phyloP scores from a whole-genome alignment of 805 yeast species.

The Saturnispora mendoncae region DNA sequence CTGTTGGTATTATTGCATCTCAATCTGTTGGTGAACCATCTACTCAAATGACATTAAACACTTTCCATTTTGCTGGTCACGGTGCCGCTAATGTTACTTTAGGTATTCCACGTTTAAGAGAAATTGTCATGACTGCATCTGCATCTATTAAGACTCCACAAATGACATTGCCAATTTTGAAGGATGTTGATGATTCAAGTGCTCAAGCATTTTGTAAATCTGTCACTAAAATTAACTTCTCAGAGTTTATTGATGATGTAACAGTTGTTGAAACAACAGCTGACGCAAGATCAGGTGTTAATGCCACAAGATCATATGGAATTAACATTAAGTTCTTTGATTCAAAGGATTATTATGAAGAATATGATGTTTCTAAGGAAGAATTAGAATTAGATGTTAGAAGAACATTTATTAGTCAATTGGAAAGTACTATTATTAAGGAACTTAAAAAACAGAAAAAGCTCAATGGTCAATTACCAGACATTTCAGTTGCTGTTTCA shows the following conservation, averaged over 20 bases:
- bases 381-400: slow-evolving; percentile 66
- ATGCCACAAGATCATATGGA: slow-evolving; percentile 58
- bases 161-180: slow-evolving; percentile 82
- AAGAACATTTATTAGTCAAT: slow-evolving; percentile 52
- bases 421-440: slow-evolving; percentile 67
- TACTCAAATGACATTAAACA: slow-evolving; percentile 94
- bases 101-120: slow-evolving; percentile 99
- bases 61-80: slow-evolving; percentile 99
- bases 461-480: slow-evolving; percentile 41
- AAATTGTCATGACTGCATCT: slow-evolving; percentile 98
- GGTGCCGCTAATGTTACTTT: slow-evolving; percentile 99
- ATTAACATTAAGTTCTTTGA: slow-evolving; percentile 71
- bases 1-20: slow-evolving; percentile 97
- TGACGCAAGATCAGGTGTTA: slow-evolving; percentile 30
- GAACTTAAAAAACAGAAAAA: slow-evolving; percentile 78
- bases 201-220: slow-evolving; percentile 93
- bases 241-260: slow-evolving; percentile 83
- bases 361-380: slow-evolving; percentile 78
- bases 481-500: slow-evolving; percentile 65
- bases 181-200: slow-evolving; percentile 72
- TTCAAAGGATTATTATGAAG: slow-evolving; percentile 66
- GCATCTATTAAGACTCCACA: slow-evolving; percentile 96
- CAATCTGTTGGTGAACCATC: slow-evolving; percentile 99
- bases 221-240: slow-evolving; percentile 71
- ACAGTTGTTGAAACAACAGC: slow-evolving; percentile 85